Evolutionary conservation across 495 filamentous ascomycete species (phyloP), one percentile per base, ranked within the genome.

Genomic region (Penicillium paxilli): DNA sequence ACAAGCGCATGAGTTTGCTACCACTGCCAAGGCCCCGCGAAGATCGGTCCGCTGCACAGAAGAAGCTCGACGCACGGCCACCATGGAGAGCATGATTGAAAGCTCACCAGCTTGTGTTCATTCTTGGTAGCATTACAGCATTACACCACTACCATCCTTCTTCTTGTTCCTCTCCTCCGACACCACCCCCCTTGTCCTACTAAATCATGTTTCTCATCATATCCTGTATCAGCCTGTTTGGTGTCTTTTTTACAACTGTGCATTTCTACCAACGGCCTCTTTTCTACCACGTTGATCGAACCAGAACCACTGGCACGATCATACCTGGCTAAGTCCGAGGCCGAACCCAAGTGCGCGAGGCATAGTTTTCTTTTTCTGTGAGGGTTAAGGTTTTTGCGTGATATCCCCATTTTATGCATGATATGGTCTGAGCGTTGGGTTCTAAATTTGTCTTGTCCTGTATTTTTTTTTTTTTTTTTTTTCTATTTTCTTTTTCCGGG

Each of bases 1-100:
- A 68, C 42, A 72, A 77, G n/a, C 75, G 81, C 17, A 68, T 64
- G 38, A 83, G 80, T 64, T 62, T 82, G 42, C 64, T 82, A 14
- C 79, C 79, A 17, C 28, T 78, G 42, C 73, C 72, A 2, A 76
- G 66, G 49, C 20, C 40, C 0, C 66, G 65, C 21, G 63, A 66
- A 23, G 68, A 70, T 1, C 66, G 55, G 26, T 48, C 65, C 6
- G 28, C 67, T 19, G 60, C 56, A 19, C 62, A 66, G 16, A 66
- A 60, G 32, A 73, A 66, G 49, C 45, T 71, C 20, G 65, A 68
- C 22, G 52, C 68, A 3, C 72, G 73, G 20, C 75, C 75, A n/a
- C 69, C 49, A 3, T 78, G 72, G 71, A 59, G 75, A 51, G 67
- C 57, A 54, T 59, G 45, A 58, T 28, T n/a, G n/a, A n/a, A 4